These are phyloP conservation scores for Lathyrus oleraceus DNA, from an alignment of 306 rosid genomes.

Conservation along the genomic window DNA sequence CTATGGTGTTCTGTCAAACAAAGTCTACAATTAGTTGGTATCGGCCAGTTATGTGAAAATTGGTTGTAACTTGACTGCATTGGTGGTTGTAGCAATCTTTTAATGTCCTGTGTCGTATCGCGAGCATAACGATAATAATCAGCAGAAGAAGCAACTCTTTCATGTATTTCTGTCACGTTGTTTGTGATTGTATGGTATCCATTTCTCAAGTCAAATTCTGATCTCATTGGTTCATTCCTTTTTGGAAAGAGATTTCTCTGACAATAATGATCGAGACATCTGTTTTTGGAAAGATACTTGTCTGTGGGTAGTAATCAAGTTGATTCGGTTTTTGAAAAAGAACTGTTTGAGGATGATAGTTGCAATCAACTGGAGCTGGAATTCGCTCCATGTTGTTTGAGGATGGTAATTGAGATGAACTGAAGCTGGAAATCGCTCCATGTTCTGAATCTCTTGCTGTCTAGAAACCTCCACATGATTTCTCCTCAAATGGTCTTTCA, in stretches of 20 bases:
- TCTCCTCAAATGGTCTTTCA: neutral
- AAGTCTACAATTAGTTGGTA: neutral
- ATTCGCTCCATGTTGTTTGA: constrained; percentile 2
- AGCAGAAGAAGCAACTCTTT: constrained; percentile 18
- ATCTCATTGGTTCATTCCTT: neutral
- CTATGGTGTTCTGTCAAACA: neutral
- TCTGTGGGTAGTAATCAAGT: neutral
- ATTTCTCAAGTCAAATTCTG: constrained; percentile 1
- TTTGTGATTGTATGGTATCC: neutral
- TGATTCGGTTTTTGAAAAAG: neutral
- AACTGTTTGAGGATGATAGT: constrained; percentile 25
- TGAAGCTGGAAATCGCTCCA: constrained; percentile 6
- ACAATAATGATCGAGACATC: neutral
- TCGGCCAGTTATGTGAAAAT: constrained; percentile 7
- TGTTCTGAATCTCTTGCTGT: neutral
- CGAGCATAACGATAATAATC: neutral
- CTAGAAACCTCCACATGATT: neutral
- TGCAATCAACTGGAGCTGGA: constrained; percentile 10
- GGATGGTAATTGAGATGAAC: neutral
- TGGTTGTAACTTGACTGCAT: constrained; percentile 23
- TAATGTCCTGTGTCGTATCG: neutral
- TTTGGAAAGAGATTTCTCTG: neutral
- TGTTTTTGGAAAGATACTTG: neutral
- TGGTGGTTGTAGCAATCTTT: constrained; percentile 26
- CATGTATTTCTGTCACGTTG: constrained; percentile 4